These are phyloP conservation scores for Candida ovalis DNA, from an alignment of 805 yeast species.

Conservation along the genomic window DNA sequence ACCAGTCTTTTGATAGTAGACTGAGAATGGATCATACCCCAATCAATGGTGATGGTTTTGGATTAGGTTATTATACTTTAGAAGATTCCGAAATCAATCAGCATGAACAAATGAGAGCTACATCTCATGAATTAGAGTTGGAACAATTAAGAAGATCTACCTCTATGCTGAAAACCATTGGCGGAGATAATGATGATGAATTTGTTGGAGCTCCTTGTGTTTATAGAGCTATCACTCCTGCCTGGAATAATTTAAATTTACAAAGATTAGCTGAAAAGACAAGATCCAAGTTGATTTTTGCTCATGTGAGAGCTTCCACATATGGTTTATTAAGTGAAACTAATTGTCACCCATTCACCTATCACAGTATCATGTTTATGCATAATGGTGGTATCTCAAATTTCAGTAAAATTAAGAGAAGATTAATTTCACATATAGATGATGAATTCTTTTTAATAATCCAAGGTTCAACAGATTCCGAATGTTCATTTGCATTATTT, in stretches of 20 bases:
- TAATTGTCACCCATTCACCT: constrained; percentile 94
- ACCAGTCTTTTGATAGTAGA: constrained; percentile 90
- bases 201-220: constrained; percentile 72
- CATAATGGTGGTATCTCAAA: constrained; percentile 90
- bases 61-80: constrained; percentile 86
- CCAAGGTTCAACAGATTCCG: constrained; percentile 95
- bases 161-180: constrained; percentile 1
- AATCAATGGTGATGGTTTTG: constrained; percentile 97
- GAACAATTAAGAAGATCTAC: not conserved
- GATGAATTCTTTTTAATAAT: constrained; percentile 77
- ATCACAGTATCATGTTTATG: constrained; percentile 89
- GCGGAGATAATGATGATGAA: constrained; percentile 9
- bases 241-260: constrained; percentile 93
- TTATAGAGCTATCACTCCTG: constrained; percentile 94
- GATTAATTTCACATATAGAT: constrained; percentile 62
- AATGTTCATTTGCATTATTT: constrained; percentile 88
- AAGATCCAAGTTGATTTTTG: constrained; percentile 78
- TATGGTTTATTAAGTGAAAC: constrained; percentile 93
- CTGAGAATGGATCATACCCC: constrained; percentile 87
- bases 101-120: constrained; percentile 1
- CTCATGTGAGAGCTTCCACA: constrained; percentile 94
- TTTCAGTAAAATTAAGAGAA: constrained; percentile 70
- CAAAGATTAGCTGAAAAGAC: constrained; percentile 87
- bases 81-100: constrained; percentile 41
- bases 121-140: not conserved